These are phyloP conservation scores for Paramarasmius palmivorus DNA, from an alignment of 1,284 basidiomycete species.

Conservation along the genomic window DNA sequence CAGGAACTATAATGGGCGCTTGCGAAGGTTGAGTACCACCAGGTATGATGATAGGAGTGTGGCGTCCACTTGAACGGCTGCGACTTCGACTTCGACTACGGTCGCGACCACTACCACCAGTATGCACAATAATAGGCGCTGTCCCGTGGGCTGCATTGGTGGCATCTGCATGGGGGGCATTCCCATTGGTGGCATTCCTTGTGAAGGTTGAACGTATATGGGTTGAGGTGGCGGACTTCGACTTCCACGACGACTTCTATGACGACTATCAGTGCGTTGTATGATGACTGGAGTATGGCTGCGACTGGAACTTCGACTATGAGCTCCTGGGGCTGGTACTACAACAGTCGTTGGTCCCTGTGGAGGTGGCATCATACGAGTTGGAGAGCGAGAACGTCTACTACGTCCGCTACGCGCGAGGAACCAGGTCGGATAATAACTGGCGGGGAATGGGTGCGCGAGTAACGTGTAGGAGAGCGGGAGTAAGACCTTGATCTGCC, in stretches of 20 bases:
- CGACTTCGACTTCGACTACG: slow-evolving; percentile 6
- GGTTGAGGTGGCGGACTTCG: not conserved
- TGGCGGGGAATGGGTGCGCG: slow-evolving; percentile 10
- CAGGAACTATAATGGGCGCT: not conserved
- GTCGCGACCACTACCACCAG: too few species aligned
- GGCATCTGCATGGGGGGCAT: not conserved
- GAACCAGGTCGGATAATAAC: not conserved
- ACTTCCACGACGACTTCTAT: not conserved
- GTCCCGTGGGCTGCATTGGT: too few species aligned
- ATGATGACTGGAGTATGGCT: slow-evolving; percentile 3
- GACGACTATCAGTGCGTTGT: not conserved
- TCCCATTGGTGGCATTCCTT: not conserved
- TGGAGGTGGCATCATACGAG: slow-evolving; percentile 2
- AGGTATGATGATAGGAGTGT: not conserved
- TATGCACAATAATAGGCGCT: too few species aligned
- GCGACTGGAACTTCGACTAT: not conserved
- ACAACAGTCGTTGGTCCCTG: not conserved
- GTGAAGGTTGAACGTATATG: not conserved
- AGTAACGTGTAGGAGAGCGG: slow-evolving; percentile 13
- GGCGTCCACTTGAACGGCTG: not conserved
- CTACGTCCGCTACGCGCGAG: too few species aligned
- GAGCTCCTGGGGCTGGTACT: not conserved
- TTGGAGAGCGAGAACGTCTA: slow-evolving; percentile 3
- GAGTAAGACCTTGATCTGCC: too few species aligned
- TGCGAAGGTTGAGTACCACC: not conserved